These are phyloP conservation scores for Aspergillus biplanus DNA, from an alignment of 495 filamentous ascomycete genomes.

Conservation along the genomic window DNA sequence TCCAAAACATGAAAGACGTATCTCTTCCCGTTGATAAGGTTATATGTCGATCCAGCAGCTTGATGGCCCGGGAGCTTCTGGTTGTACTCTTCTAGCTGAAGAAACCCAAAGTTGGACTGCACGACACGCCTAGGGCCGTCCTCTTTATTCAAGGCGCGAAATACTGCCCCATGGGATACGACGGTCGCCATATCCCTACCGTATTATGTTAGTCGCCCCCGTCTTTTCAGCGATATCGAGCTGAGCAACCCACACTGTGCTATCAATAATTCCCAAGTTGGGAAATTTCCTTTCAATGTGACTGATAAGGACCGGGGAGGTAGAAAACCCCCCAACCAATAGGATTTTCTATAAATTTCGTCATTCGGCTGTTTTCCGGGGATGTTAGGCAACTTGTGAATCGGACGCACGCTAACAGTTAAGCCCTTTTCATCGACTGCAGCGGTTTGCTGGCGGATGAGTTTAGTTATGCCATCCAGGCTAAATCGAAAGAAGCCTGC, in stretches of 20 bases:
- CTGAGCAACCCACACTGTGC: no score
- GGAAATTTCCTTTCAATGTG: not conserved
- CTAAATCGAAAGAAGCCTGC: not conserved
- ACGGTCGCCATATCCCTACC: not conserved
- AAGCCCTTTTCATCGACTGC: not conserved
- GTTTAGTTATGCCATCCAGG: not conserved
- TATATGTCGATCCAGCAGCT: not conserved
- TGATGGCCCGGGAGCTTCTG: not conserved
- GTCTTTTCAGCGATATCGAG: no score
- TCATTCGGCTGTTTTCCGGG: no score
- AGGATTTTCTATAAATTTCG: not conserved
- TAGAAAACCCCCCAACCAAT: not conserved
- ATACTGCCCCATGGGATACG: not conserved
- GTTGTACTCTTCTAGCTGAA: not conserved
- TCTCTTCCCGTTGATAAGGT: not conserved
- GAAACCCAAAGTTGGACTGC: not conserved
- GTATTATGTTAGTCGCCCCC: no score
- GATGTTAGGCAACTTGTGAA: no score
- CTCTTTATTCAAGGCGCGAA: constrained; percentile 1
- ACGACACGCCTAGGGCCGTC: not conserved
- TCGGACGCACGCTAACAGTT: not conserved
- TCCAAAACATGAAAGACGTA: not conserved
- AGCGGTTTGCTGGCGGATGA: not conserved
- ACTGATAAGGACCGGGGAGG: not conserved
- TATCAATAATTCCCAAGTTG: no score